These are phyloP conservation scores for Onygena corvina DNA, from an alignment of 2,329 filamentous ascomycete species.

Conservation along the genomic window DNA sequence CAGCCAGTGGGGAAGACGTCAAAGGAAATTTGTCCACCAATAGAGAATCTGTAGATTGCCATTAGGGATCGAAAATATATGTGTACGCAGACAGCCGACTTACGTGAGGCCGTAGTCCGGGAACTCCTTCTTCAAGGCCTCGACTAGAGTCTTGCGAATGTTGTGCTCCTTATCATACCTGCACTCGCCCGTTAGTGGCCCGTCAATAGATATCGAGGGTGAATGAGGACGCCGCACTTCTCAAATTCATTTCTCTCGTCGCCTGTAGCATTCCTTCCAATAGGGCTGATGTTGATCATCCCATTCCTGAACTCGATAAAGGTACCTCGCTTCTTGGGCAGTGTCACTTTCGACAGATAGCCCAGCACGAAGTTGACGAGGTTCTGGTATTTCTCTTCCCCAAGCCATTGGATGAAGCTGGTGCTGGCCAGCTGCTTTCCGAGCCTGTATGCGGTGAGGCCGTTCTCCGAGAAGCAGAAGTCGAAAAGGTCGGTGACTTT, in stretches of 20 bases:
- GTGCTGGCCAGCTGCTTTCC: slow-evolving; percentile 63
- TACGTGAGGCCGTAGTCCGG: slow-evolving; percentile 72
- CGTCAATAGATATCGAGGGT: background rate
- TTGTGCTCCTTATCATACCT: slow-evolving; percentile 65
- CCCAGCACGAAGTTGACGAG: slow-evolving; percentile 48
- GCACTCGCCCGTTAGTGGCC: background rate
- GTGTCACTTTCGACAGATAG: slow-evolving; percentile 50
- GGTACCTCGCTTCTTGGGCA: slow-evolving; percentile 54
- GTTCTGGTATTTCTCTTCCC: slow-evolving; percentile 61
- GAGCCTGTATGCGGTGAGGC: slow-evolving; percentile 77
- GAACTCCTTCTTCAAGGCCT: slow-evolving; percentile 66
- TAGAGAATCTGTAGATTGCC: slow-evolving; percentile 57
- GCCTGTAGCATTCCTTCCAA: slow-evolving; percentile 65
- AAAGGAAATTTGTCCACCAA: slow-evolving; percentile 95
- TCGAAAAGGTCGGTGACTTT: slow-evolving; percentile 80
- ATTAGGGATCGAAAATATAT: background rate
- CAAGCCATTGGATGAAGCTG: slow-evolving; percentile 85
- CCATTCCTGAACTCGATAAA: slow-evolving; percentile 55
- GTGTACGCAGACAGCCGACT: slow-evolving; percentile 26
- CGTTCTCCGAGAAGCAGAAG: slow-evolving; percentile 96
- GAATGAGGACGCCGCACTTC: slow-evolving; percentile 31
- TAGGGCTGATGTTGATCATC: slow-evolving; percentile 54
- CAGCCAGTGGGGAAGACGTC: slow-evolving; percentile 94
- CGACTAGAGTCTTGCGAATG: slow-evolving; percentile 65
- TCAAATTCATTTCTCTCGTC: slow-evolving; percentile 75